phyloP scores from a whole-genome alignment of 2,329 filamentous ascomycete species.

The Colletotrichum caudatum region DNA sequence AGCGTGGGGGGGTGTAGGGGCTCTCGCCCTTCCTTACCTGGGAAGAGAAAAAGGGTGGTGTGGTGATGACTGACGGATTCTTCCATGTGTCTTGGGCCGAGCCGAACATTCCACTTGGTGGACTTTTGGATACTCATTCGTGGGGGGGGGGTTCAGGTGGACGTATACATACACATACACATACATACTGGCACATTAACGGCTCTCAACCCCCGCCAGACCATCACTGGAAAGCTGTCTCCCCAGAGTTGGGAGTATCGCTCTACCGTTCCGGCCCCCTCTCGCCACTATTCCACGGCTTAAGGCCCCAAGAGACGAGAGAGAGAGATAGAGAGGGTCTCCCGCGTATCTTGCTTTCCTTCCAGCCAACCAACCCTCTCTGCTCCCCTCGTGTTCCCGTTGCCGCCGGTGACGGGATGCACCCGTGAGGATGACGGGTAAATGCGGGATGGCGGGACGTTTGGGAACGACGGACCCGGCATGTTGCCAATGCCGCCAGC shows the following conservation, averaged over 20 bases:
- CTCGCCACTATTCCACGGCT: neutral
- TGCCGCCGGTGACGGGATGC: neutral
- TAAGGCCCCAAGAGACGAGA: neutral
- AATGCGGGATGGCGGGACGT: neutral
- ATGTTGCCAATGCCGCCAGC: neutral
- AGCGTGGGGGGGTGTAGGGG: neutral
- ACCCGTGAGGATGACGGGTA: neutral
- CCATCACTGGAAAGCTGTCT: neutral
- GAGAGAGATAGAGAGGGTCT: neutral
- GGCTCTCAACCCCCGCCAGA: neutral
- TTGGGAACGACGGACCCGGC: neutral
- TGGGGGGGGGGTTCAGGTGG: neutral
- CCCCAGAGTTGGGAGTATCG: neutral
- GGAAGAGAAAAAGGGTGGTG: slow-evolving; percentile 8
- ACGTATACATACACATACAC: neutral
- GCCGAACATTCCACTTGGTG: neutral
- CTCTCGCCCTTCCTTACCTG: slow-evolving; percentile 3
- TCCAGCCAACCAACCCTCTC: neutral
- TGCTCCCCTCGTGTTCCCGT: neutral
- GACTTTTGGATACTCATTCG: neutral
- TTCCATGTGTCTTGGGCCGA: neutral
- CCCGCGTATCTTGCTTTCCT: neutral
- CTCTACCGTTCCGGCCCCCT: neutral
- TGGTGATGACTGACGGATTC: neutral
- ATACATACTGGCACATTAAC: neutral